These are phyloP conservation scores for Camellia granthamiana DNA, from an alignment of 148 eudicot genomes.

Conservation along the genomic window DNA sequence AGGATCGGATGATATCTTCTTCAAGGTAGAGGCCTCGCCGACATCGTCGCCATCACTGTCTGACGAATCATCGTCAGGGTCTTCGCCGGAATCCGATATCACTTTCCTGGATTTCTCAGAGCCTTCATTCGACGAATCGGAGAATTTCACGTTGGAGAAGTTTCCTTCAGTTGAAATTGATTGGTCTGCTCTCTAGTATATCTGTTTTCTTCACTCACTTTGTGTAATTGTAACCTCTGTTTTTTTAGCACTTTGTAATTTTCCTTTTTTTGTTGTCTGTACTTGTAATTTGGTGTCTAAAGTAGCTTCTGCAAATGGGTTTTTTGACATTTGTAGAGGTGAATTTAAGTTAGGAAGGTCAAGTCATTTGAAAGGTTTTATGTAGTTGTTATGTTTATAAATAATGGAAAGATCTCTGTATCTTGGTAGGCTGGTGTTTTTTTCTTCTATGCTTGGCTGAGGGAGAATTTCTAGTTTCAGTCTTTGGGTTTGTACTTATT, in stretches of 20 bases:
- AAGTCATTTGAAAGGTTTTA: not conserved
- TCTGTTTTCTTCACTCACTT: not conserved
- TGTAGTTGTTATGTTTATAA: not conserved
- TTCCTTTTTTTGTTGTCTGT: not conserved
- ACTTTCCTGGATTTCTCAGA: constrained; percentile 40
- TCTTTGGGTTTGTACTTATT: not conserved
- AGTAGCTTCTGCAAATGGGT: constrained; percentile 35
- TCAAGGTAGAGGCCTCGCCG: constrained; percentile 22
- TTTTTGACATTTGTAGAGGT: constrained; percentile 57
- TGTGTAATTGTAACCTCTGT: not conserved
- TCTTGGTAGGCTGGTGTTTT: constrained; percentile 32
- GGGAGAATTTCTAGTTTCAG: not conserved
- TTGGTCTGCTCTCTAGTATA: constrained; percentile 34
- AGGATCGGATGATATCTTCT: not conserved
- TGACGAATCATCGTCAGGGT: constrained; percentile 21
- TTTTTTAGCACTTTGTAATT: not conserved
- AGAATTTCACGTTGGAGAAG: constrained; percentile 41
- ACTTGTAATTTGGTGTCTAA: not conserved
- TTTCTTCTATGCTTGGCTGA: constrained; percentile 24
- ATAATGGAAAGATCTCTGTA: constrained; percentile 12
- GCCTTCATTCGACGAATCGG: constrained; percentile 26
- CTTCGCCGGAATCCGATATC: constrained; percentile 41
- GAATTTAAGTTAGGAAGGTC: not conserved
- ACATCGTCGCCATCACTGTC: constrained; percentile 17
- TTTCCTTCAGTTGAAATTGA: constrained; percentile 61